Percentiles rank a stretch among this genome's conserved stretches.
phyloP scores from a whole-genome alignment of 768 basidiomycete species.

The Pholiota molesta region DNA sequence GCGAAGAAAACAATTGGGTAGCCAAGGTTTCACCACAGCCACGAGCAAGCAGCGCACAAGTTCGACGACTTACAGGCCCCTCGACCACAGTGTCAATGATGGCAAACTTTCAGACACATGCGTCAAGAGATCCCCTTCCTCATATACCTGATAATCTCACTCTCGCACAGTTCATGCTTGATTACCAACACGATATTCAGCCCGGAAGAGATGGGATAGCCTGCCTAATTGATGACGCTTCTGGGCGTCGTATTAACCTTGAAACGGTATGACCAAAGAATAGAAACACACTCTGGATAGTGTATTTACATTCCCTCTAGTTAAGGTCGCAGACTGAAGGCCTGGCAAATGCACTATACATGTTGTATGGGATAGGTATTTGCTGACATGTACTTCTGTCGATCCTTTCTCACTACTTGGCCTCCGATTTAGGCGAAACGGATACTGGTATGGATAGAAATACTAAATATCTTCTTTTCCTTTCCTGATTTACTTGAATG shows the following conservation, averaged over 20 bases:
- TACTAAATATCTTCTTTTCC: background rate
- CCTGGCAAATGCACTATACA: slow-evolving; percentile 42
- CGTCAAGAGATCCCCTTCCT: slow-evolving; percentile 28
- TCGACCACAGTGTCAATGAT: slow-evolving; percentile 24
- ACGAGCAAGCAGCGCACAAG: background rate
- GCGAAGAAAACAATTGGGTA: background rate
- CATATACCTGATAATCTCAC: slow-evolving; percentile 58
- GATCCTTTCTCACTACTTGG: background rate
- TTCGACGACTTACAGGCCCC: background rate
- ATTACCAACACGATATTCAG: slow-evolving; percentile 46
- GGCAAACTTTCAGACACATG: slow-evolving; percentile 29
- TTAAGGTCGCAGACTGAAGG: slow-evolving; percentile 41
- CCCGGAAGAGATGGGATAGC: slow-evolving; percentile 41
- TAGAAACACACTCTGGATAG: background rate
- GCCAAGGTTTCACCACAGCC: background rate
- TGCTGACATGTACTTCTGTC: background rate
- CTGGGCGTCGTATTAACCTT: slow-evolving; percentile 40
- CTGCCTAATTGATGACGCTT: slow-evolving; percentile 56
- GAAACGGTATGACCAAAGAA: slow-evolving; percentile 37
- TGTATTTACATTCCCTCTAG: slow-evolving; percentile 23
- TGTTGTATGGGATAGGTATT: slow-evolving; percentile 39
- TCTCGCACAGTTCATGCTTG: slow-evolving; percentile 59
- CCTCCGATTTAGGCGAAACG: slow-evolving; percentile 38
- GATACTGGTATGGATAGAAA: slow-evolving; percentile 47
- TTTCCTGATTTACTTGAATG: background rate